Evolutionary conservation across 2,329 filamentous ascomycete genomes (phyloP), one percentile per base, ranked within the genome.

Genomic region (Graphilbum fragrans): DNA sequence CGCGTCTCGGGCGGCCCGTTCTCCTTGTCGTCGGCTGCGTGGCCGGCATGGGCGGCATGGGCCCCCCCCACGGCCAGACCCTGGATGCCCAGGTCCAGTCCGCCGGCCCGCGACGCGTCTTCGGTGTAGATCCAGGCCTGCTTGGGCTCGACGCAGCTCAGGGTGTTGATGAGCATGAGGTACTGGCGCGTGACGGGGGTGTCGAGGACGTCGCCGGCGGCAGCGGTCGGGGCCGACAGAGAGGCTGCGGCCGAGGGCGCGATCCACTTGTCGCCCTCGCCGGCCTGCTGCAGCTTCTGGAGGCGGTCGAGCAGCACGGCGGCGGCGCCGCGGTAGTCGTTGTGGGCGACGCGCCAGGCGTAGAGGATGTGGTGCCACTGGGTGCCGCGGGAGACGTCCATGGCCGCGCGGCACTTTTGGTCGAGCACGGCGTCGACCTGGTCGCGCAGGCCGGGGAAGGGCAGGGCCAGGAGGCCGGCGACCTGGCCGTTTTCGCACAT

Each of bases 301-400:
- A 83, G 70, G 29, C 76, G 68, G 52, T 82, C 75, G 19, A 81
- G 62, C 5, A 81, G 63, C 22, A 78, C 65, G 2, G 74, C 69
- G 3, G 79, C 77, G 2, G 75, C 79, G 39, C 90, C 92, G 35
- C 90, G 84, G 68, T 87, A 94, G 62, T 96, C 85, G 53, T 78
- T 77, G 50, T 81, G 81, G 47, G 79, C 79, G 49, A 94, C 81
- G 39, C 92, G 79, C 77, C 90, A 95, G 3, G 88, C 80, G 58
- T 95, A 94, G 37, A 96, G 74, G 43, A 95, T 82, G 53, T 90
- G 84, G 55, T 92, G 85, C 55, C 88, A 94, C 4, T 86, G 83
- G 1, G 78, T 72, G 10, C 74, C 76, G 32, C 63, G 66, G 43
- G 65, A 67, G 31, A 86, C 72, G 42, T 86, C 82, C 35, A 42